Evolutionary conservation across 345 rosid species (phyloP).

Genomic region (Raphanus sativus): DNA sequence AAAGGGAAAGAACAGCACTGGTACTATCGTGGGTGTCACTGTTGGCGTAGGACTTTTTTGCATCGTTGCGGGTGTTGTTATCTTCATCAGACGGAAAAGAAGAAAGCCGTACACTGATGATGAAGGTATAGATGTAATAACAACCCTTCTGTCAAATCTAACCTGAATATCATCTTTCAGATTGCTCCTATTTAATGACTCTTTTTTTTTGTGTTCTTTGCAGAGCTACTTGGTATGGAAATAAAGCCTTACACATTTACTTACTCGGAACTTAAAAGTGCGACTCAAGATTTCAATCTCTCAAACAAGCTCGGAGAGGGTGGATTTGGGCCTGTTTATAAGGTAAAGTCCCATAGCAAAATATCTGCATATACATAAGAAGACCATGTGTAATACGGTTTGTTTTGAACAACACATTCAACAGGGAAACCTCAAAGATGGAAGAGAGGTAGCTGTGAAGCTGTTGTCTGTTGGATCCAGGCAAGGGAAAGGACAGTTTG

Average conservation of each 20-base stretch:
- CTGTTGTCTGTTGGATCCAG: conserved; percentile 56
- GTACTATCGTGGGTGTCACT: conserved; percentile 36
- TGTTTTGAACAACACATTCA: not conserved
- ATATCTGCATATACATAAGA: not conserved
- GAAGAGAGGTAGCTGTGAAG: conserved; percentile 61
- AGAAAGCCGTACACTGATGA: conserved; percentile 43
- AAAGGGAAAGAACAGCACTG: conserved; percentile 16
- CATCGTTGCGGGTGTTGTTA: conserved; percentile 37
- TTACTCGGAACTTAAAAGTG: conserved; percentile 59
- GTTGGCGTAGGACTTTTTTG: conserved; percentile 33
- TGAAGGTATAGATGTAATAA: conserved; percentile 46
- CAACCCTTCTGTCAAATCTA: too few relatives aligned
- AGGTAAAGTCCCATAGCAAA: conserved; percentile 37
- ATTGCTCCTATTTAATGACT: not conserved
- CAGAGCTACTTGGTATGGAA: conserved; percentile 58
- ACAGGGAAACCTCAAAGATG: conserved; percentile 43
- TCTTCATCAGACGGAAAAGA: conserved; percentile 39
- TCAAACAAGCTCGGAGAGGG: conserved; percentile 79
- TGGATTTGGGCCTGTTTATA: conserved; percentile 73
- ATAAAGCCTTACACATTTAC: conserved; percentile 60
- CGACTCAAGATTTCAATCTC: conserved; percentile 57
- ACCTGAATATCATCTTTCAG: not conserved
- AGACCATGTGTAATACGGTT: not conserved
- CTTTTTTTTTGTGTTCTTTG: not conserved
- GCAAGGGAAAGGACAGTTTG: conserved; percentile 72